A percentile compares a stretch with the other conserved stretches of the same genome.
Conservation (phyloP, 2,329 filamentous ascomycete species). For the Colletotrichum sidae region DNA sequence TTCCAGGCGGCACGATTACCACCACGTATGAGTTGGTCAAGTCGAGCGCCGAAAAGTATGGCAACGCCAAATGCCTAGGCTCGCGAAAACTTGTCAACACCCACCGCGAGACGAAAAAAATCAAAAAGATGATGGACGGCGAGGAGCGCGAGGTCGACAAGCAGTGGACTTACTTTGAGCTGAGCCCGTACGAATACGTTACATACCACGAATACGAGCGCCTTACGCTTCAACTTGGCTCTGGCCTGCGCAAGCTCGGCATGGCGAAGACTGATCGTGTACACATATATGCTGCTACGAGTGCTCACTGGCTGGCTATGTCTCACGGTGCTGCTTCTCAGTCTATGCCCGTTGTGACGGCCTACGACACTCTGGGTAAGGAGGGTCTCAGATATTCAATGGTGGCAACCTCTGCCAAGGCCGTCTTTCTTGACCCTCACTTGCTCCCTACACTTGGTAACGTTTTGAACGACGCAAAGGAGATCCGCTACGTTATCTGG, state of each 20-base stretch:
- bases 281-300: constrained; percentile 84
- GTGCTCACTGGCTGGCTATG: constrained; percentile 63
- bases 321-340: constrained; percentile 73
- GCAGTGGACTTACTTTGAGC: constrained; percentile 90
- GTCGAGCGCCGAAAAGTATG: constrained; percentile 73
- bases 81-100: constrained; percentile 79
- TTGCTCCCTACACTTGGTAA: constrained; percentile 70
- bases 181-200: constrained; percentile 81
- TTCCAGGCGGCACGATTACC: constrained; percentile 72
- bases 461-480: constrained; percentile 62
- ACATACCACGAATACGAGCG: constrained; percentile 84
- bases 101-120: constrained; percentile 86
- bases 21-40: constrained; percentile 83
- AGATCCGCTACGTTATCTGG: constrained; percentile 65
- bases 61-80: constrained; percentile 74
- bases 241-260: constrained; percentile 79
- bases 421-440: constrained; percentile 67
- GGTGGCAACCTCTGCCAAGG: constrained; percentile 76
- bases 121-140: constrained; percentile 89
- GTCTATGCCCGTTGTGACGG: constrained; percentile 85
- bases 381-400: constrained; percentile 81
- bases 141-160: constrained; percentile 84
- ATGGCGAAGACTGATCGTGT: constrained; percentile 74
- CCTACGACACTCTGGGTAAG: constrained; percentile 83
- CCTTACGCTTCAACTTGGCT: constrained; percentile 73